These are phyloP conservation scores for Grigorovia yakushimaensis DNA, from an alignment of 805 yeast genomes.

Conservation along the genomic window DNA sequence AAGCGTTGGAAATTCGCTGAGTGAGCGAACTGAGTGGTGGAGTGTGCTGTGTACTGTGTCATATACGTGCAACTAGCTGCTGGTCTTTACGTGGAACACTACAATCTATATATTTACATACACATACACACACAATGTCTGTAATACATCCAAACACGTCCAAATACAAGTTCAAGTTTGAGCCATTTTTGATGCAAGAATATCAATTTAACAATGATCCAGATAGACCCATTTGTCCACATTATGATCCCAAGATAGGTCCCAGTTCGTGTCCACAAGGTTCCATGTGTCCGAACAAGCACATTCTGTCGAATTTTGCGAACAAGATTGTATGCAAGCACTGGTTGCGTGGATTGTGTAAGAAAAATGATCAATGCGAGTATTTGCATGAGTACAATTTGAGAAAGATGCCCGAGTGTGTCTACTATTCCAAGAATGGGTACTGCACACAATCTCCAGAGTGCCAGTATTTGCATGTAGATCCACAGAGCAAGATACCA, in stretches of 20 bases:
- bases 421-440: constrained; percentile 70
- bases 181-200: constrained; percentile 71
- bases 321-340: constrained; percentile 92
- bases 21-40: no score
- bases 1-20: neutral
- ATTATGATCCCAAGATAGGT: constrained; percentile 41
- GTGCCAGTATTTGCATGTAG: constrained; percentile 85
- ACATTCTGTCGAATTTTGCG: constrained; percentile 53
- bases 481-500: constrained; percentile 81
- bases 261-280: constrained; percentile 68
- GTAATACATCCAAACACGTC: constrained; percentile 33
- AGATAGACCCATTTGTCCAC: constrained; percentile 69
- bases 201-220: constrained; percentile 79
- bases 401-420: constrained; percentile 94
- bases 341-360: constrained; percentile 95
- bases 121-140: constrained; percentile 28
- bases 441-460: constrained; percentile 90
- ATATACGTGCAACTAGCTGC: no score
- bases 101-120: no score
- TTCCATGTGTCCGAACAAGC: constrained; percentile 76
- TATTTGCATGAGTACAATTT: constrained; percentile 90
- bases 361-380: constrained; percentile 94
- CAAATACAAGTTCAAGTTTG: constrained; percentile 53
- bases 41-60: no score
- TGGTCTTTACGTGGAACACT: no score